Conservation (phyloP, 192 early-diverging fungal genomes). For the Funneliformis geosporum region DNA sequence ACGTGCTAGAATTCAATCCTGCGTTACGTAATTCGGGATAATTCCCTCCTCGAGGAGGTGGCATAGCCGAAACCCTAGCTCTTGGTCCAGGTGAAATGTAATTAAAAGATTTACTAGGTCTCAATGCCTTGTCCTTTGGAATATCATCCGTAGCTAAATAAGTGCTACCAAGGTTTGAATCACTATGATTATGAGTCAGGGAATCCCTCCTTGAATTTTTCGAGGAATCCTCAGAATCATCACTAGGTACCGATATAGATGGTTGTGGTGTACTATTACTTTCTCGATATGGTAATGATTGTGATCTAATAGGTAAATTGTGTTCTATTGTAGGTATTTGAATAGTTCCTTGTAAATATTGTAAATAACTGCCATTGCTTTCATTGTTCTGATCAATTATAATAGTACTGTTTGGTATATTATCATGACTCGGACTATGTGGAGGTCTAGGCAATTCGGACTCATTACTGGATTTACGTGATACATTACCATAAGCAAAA, state of each 20-base stretch:
- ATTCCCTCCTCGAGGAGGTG: not conserved
- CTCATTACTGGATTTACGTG: not conserved
- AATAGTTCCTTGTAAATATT: not conserved
- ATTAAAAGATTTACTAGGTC: constrained; percentile 22
- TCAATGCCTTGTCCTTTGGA: not conserved
- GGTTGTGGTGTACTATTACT: not conserved
- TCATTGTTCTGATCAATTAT: not conserved
- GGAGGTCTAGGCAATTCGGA: not conserved
- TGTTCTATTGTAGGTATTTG: not conserved
- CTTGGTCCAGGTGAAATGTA: not conserved
- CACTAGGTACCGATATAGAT: not conserved
- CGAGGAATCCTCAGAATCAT: not conserved
- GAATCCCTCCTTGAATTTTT: constrained; percentile 2
- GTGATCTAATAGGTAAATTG: not conserved
- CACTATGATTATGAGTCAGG: not conserved
- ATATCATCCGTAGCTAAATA: not conserved
- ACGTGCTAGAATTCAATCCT: not conserved
- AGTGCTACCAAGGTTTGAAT: not conserved
- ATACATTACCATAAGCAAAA: not conserved
- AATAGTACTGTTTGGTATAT: not conserved
- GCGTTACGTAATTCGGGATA: constrained; percentile 4
- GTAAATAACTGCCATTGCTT: not conserved
- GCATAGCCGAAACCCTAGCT: not conserved
- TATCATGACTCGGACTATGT: not conserved
- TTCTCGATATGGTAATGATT: constrained; percentile 7